phyloP scores from a whole-genome alignment of 176 grass and related monocot species.

The Dactylis glomerata region DNA sequence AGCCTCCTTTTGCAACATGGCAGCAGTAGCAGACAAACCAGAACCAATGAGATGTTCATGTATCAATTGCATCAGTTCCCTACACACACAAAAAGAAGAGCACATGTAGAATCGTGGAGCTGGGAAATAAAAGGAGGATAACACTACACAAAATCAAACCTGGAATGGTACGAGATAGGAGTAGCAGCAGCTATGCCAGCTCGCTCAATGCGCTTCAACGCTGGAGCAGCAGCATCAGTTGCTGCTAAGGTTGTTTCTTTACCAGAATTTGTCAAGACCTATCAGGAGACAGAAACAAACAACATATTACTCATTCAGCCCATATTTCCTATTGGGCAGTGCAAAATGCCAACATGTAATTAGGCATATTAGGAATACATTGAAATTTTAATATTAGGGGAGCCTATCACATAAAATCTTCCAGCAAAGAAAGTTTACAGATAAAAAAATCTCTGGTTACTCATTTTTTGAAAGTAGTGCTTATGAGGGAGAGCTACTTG shows the following conservation, averaged over 20 bases:
- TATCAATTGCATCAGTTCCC: conserved; percentile 91
- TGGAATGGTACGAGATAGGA: conserved; percentile 94
- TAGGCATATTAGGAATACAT: not conserved
- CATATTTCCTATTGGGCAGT: not conserved
- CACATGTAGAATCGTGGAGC: conserved; percentile 5
- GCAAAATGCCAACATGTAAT: not conserved
- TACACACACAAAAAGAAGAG: conserved; percentile 26
- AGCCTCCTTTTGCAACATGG: conserved; percentile 88
- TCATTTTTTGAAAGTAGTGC: too few relatives aligned
- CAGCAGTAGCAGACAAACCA: conserved; percentile 73
- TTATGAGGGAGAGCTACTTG: too few relatives aligned
- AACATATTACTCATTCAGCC: not conserved
- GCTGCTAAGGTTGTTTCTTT: conserved; percentile 95
- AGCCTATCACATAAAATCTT: not conserved
- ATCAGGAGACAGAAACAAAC: not conserved
- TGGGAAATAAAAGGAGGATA: conserved; percentile 6
- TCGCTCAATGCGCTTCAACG: conserved; percentile 91
- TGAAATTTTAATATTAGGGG: not conserved
- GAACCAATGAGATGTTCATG: conserved; percentile 96
- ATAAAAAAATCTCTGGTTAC: conserved; percentile 4
- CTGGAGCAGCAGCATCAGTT: conserved; percentile 90
- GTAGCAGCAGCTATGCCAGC: conserved; percentile 95
- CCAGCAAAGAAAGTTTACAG: not conserved
- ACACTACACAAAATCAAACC: conserved; percentile 42
- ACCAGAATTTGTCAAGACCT: conserved; percentile 95